phyloP scores from a whole-genome alignment of 2,329 filamentous ascomycete genomes.

The Trichophyton simii region DNA sequence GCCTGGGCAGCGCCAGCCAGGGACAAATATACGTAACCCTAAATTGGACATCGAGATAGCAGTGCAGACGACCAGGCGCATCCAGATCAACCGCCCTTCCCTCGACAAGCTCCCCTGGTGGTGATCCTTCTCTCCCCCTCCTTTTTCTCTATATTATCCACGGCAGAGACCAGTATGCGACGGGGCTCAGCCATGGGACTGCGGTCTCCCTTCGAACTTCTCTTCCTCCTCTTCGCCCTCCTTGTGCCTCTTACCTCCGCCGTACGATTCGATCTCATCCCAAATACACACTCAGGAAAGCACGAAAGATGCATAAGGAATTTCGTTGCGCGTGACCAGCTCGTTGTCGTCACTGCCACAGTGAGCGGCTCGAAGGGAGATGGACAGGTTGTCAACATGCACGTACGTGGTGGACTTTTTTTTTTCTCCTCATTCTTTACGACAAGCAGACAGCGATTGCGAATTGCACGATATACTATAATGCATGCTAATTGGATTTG shows the following conservation, averaged over 20 bases:
- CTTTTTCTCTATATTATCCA: background rate
- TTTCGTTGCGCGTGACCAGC: constrained; percentile 80
- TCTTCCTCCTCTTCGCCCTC: constrained; percentile 8
- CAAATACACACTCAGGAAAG: constrained; percentile 48
- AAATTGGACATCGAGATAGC: background rate
- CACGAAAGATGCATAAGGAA: constrained; percentile 89
- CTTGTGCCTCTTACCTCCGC: constrained; percentile 32
- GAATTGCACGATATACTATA: background rate
- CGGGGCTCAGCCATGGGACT: constrained; percentile 4
- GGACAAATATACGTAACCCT: background rate
- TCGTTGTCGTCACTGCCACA: constrained; percentile 89
- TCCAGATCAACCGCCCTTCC: background rate
- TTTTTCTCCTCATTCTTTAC: background rate
- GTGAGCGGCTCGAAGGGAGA: constrained; percentile 78
- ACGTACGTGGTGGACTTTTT: constrained; percentile 46
- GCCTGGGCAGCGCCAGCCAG: background rate
- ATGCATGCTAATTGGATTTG: constrained; percentile 27
- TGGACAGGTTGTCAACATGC: constrained; percentile 86
- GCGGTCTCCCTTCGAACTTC: constrained; percentile 7
- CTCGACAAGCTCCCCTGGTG: background rate
- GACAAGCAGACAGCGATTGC: background rate
- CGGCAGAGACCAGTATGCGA: constrained; percentile 1
- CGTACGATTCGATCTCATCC: constrained; percentile 86
- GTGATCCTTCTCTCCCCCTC: background rate
- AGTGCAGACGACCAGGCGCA: background rate